Percentiles rank a stretch among this genome's conserved stretches.
phyloP scores from a whole-genome alignment of 129 eudicot species.

The Kitagawia praeruptora region DNA sequence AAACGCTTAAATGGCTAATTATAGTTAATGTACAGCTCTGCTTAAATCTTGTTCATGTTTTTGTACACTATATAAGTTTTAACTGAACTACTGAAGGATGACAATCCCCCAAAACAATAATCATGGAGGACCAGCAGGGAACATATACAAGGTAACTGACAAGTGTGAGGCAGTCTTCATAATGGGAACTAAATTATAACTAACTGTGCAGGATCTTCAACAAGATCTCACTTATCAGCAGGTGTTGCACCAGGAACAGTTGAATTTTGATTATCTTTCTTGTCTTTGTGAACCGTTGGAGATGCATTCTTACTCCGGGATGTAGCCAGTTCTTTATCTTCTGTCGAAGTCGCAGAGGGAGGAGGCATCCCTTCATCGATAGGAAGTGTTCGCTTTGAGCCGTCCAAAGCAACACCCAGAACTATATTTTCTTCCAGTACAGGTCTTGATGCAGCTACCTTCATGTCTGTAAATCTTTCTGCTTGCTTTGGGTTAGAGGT shows the following conservation, averaged over 20 bases:
- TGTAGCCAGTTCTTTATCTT: constrained; percentile 47
- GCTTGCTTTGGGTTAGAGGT: constrained; percentile 16
- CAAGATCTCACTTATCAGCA: constrained; percentile 27
- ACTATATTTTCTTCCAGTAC: constrained; percentile 75
- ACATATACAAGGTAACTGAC: constrained; percentile 9
- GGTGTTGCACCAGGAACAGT: constrained; percentile 17
- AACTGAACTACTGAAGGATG: not conserved
- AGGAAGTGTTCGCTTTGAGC: constrained; percentile 87
- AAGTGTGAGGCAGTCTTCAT: not conserved
- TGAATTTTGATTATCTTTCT: constrained; percentile 35
- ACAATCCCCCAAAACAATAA: not conserved
- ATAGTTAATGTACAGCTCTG: not conserved
- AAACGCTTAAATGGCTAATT: not conserved
- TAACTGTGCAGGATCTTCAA: constrained; percentile 2
- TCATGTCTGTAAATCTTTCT: constrained; percentile 10
- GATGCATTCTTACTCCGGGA: constrained; percentile 28
- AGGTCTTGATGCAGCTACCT: constrained; percentile 32
- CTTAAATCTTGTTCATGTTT: not conserved
- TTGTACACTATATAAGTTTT: not conserved
- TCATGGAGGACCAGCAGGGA: not conserved
- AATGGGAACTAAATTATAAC: not conserved
- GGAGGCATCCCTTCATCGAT: constrained; percentile 65
- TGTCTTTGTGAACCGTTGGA: constrained; percentile 42
- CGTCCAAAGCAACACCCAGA: constrained; percentile 91
- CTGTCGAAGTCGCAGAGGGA: constrained; percentile 26